These are phyloP conservation scores for Tilletia walkeri DNA, from an alignment of 1,284 basidiomycete genomes.

Conservation along the genomic window DNA sequence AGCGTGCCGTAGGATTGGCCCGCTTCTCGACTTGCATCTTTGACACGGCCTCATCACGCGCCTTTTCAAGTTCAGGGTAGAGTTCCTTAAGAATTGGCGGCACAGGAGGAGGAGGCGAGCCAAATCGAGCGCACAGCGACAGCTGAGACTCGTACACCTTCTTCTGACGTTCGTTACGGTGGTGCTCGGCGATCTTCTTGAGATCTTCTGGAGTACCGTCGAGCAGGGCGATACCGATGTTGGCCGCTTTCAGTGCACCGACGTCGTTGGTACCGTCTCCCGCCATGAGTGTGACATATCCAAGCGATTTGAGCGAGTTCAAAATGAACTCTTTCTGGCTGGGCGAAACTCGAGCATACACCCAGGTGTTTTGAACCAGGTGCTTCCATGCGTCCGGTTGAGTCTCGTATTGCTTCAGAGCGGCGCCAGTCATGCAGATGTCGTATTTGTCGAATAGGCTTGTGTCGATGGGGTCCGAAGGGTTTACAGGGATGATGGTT, in stretches of 20 bases:
- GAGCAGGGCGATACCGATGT: constrained; percentile 53
- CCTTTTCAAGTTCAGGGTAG: constrained; percentile 52
- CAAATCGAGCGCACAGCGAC: constrained; percentile 41
- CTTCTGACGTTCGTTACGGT: constrained; percentile 52
- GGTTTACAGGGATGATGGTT: constrained; percentile 41
- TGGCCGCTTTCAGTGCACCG: constrained; percentile 54
- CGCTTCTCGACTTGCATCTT: constrained; percentile 39
- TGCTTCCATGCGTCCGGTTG: constrained; percentile 41
- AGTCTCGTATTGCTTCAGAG: constrained; percentile 47
- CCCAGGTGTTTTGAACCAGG: constrained; percentile 52
- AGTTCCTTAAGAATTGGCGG: constrained; percentile 43
- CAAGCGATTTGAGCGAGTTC: constrained; percentile 47
- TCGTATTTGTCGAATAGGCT: constrained; percentile 52
- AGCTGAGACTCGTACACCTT: constrained; percentile 54
- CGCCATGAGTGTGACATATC: constrained; percentile 55
- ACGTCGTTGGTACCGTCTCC: constrained; percentile 56
- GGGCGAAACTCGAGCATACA: constrained; percentile 54
- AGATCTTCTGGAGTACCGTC: constrained; percentile 54
- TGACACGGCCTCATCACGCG: constrained; percentile 45
- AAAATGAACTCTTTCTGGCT: constrained; percentile 54
- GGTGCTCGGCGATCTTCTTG: constrained; percentile 52
- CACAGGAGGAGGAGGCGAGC: constrained; percentile 49
- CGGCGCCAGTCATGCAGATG: constrained; percentile 54
- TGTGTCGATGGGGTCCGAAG: constrained; percentile 42
- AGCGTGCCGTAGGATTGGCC: constrained; percentile 44